Base-by-base conservation (phyloP, 805 yeast species). In the Scheffersomyces amazonensis region DNA sequence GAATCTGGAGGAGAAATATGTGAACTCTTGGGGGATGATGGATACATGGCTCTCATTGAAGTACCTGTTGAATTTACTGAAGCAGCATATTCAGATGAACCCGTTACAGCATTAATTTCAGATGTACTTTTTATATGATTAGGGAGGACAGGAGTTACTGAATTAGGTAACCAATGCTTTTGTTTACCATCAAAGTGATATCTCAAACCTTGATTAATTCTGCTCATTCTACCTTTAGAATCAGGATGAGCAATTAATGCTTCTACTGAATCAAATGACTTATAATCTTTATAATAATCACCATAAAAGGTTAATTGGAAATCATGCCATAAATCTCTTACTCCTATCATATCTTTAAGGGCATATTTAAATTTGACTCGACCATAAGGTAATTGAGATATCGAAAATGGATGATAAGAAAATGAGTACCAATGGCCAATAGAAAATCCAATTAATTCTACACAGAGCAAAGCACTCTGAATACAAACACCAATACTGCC, bases 341-440 rank as follows among this genome's bases (percentile, higher is more conserved):
- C 56, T 0, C 93, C 93, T 39, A 83, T 63, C 48, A 85, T 80
- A 54, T 93, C 99, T 37, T 79, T 71, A 1, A 88, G 39, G 0
- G 98, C 96, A 42, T 75, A 71, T 31, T 44, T 50, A 9, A 81
- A 70, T 17, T 77, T 67, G 36, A 90, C 51, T 31, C 96, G 66
- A 29, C 87, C 83, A 22, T 81, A 83, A 0, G 93, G 89, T 35
- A 84, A 63, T 10, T 62, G 64, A 8, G 74, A 57, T 2, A 78
- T 69, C 2, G 81, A 76, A 56, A 83, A 93, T 29, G 87, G 93
- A 2, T 65, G 63, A 62, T 83, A 85, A 5, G 88, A 79, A 58
- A 93, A 93, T 0, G 98, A 88, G 32, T 71, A 56, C 82, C 89
- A 81, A 62, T 93, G 98, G n/a, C 93, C 83, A 17, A 84, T 60